A percentile compares a stretch with the other conserved stretches of the same genome.
Conservation (phyloP, 495 filamentous ascomycete genomes). For the Articulospora tetracladia region DNA sequence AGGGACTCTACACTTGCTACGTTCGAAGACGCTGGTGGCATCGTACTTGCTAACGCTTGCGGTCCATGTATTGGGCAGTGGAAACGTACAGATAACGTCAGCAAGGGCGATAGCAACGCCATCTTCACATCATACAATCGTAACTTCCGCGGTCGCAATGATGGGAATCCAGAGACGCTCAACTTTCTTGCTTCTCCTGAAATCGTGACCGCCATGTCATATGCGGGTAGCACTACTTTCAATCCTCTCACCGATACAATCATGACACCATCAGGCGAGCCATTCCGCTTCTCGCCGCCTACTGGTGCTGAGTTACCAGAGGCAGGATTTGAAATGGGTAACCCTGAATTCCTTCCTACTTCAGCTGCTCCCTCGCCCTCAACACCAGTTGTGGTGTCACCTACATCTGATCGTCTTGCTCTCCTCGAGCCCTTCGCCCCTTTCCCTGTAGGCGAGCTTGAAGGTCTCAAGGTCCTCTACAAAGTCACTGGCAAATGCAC, state of each 20-base stretch:
- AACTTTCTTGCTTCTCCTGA: slow-evolving; percentile 98
- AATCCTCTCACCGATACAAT: slow-evolving; percentile 90
- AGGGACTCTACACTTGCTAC: slow-evolving; percentile 79
- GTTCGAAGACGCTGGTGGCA: slow-evolving; percentile 84
- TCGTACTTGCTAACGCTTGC: slow-evolving; percentile 91
- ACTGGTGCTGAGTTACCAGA: slow-evolving; percentile 71
- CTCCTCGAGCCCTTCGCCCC: slow-evolving; percentile 85
- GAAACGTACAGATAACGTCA: slow-evolving; percentile 81
- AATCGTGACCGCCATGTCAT: slow-evolving; percentile 92
- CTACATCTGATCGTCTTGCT: slow-evolving; percentile 82
- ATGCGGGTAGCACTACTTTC: slow-evolving; percentile 89
- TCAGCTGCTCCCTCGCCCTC: slow-evolving; percentile 63
- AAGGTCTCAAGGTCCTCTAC: slow-evolving; percentile 74
- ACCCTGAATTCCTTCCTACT: slow-evolving; percentile 68
- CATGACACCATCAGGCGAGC: slow-evolving; percentile 71
- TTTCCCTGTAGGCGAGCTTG: slow-evolving; percentile 74
- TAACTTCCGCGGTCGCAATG: slow-evolving; percentile 96
- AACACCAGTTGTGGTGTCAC: slow-evolving; percentile 69
- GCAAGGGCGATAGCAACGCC: slow-evolving; percentile 85
- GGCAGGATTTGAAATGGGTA: slow-evolving; percentile 76
- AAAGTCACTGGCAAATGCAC: slow-evolving; percentile 97
- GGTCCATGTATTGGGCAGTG: slow-evolving; percentile 88
- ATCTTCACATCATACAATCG: slow-evolving; percentile 98
- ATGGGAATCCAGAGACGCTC: slow-evolving; percentile 94
- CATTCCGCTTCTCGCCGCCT: slow-evolving; percentile 85